Conservation (phyloP, 441 rosid species). For the Mallotus repandus region DNA sequence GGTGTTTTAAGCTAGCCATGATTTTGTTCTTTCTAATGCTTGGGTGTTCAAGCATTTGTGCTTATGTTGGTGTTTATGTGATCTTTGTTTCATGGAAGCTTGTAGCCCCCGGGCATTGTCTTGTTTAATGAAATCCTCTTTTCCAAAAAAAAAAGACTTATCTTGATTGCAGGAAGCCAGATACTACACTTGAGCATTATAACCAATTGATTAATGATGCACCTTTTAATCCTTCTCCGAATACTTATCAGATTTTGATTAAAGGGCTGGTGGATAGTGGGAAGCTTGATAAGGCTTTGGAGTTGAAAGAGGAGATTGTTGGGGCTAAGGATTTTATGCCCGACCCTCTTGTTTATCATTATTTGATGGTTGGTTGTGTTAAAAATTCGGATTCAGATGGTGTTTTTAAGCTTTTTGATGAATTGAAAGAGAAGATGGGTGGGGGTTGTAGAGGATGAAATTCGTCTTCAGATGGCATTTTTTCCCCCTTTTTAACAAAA, state of each 20-base stretch:
- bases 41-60: too few relatives aligned
- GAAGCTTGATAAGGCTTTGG: constrained; percentile 65
- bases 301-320: constrained; percentile 74
- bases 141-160: constrained; percentile 38
- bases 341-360: constrained; percentile 63
- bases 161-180: constrained; percentile 73
- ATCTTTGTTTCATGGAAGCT: too few relatives aligned
- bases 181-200: constrained; percentile 70
- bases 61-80: too few relatives aligned
- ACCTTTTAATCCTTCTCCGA: constrained; percentile 67
- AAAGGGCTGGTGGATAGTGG: constrained; percentile 85
- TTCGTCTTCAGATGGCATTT: too few relatives aligned
- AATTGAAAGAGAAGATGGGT: constrained; percentile 65
- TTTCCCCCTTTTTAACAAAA: too few relatives aligned
- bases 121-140: too few relatives aligned
- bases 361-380: constrained; percentile 62
- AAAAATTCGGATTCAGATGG: constrained; percentile 55
- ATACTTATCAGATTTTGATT: constrained; percentile 67
- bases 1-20: too few relatives aligned
- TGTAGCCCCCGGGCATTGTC: too few relatives aligned
- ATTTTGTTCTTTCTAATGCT: too few relatives aligned
- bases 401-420: constrained; percentile 62
- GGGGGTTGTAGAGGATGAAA: constrained; percentile 73
- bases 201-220: constrained; percentile 67
- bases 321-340: constrained; percentile 49